Conservation (phyloP, 2,329 filamentous ascomycete genomes). For the Ascosphaera apis region DNA sequence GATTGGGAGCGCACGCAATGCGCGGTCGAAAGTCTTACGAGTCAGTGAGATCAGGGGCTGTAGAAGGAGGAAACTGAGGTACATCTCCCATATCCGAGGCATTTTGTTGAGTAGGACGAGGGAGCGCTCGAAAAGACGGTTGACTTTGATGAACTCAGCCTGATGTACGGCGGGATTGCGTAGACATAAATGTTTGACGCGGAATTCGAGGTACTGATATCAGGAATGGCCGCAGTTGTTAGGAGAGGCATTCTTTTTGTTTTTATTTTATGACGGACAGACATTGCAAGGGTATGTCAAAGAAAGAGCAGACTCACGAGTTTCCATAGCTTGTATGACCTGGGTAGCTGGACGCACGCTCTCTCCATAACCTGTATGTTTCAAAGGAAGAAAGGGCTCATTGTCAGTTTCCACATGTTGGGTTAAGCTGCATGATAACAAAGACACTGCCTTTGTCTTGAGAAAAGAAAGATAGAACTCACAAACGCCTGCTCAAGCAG, state of each 20-base stretch:
- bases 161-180: constrained; percentile 63
- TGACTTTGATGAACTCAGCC: constrained; percentile 76
- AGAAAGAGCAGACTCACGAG: constrained; percentile 31
- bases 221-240: not conserved
- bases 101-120: constrained; percentile 94
- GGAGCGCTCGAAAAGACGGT: constrained; percentile 78
- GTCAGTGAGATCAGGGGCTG: constrained; percentile 82
- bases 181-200: constrained; percentile 56
- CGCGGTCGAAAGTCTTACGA: constrained; percentile 73
- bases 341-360: constrained; percentile 67
- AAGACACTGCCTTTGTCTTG: too few relatives aligned
- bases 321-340: constrained; percentile 98
- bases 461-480: constrained; percentile 7
- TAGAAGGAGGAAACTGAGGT: constrained; percentile 67
- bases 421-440: too few relatives aligned
- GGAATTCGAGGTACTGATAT: constrained; percentile 56
- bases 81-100: constrained; percentile 97
- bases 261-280: constrained; percentile 3
- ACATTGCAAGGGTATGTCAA: constrained; percentile 1
- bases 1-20: constrained; percentile 70
- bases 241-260: too few relatives aligned
- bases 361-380: constrained; percentile 48
- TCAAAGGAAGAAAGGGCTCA: constrained; percentile 3
- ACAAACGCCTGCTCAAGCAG: constrained; percentile 65
- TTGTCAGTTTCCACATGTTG: not conserved